These are phyloP conservation scores for Colletotrichum falcatum DNA, from an alignment of 2,329 filamentous ascomycete species.

Conservation along the genomic window DNA sequence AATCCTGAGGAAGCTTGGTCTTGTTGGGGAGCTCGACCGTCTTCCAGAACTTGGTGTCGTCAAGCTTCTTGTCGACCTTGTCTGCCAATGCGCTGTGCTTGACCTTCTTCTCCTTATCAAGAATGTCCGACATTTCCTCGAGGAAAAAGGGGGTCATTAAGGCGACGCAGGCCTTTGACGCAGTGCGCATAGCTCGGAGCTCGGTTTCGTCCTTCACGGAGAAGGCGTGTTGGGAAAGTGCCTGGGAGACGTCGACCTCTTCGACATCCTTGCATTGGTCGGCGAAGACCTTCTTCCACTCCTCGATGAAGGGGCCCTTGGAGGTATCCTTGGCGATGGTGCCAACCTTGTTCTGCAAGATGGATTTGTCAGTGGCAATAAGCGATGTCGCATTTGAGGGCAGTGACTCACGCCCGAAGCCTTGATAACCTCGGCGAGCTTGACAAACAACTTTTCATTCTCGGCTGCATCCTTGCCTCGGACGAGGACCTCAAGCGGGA, in stretches of 20 bases:
- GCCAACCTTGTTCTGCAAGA: slow-evolving; percentile 84
- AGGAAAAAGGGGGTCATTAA: slow-evolving; percentile 97
- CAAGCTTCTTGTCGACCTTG: slow-evolving; percentile 90
- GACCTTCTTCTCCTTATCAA: slow-evolving; percentile 97
- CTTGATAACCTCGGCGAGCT: slow-evolving; percentile 88
- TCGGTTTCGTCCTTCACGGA: slow-evolving; percentile 96
- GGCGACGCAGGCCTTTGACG: slow-evolving; percentile 92
- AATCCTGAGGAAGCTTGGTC: slow-evolving; percentile 84
- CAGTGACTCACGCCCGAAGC: slow-evolving; percentile 77
- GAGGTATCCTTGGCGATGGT: slow-evolving; percentile 86
- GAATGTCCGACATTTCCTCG: slow-evolving; percentile 95
- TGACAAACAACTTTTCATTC: slow-evolving; percentile 90
- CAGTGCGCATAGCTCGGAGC: slow-evolving; percentile 91
- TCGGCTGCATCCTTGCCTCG: slow-evolving; percentile 91
- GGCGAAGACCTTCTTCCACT: slow-evolving; percentile 89
- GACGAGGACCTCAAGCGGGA: slow-evolving; percentile 91
- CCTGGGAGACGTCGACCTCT: slow-evolving; percentile 85
- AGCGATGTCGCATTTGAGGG: not conserved
- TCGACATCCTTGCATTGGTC: slow-evolving; percentile 87
- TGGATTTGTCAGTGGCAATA: slow-evolving; percentile 18
- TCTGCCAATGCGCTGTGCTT: slow-evolving; percentile 88
- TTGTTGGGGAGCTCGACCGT: slow-evolving; percentile 76
- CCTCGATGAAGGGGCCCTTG: slow-evolving; percentile 89
- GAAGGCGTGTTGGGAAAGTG: slow-evolving; percentile 85
- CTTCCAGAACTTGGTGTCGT: slow-evolving; percentile 94